Conservation (phyloP, 129 eudicot genomes). For the Centrapalus pauciflorus region DNA sequence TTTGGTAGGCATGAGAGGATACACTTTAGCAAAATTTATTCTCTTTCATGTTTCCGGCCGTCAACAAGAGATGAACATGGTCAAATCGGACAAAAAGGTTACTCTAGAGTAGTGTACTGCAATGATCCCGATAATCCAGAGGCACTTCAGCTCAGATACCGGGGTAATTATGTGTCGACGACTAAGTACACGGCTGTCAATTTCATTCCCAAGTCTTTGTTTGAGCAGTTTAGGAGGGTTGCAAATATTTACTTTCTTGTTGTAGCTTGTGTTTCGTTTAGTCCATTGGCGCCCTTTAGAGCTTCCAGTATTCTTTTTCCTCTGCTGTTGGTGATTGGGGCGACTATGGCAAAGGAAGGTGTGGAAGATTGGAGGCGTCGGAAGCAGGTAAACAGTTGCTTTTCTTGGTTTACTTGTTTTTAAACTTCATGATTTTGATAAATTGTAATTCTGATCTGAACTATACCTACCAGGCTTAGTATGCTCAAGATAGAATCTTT, state of each 20-base stretch:
- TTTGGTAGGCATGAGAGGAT: slow-evolving; percentile 43
- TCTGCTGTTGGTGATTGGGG: slow-evolving; percentile 73
- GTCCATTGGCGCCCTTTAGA: slow-evolving; percentile 68
- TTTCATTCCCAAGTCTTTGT: slow-evolving; percentile 80
- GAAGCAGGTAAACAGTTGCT: slow-evolving; percentile 53
- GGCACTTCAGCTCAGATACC: slow-evolving; percentile 45
- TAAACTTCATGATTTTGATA: neutral
- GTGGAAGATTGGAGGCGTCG: slow-evolving; percentile 94
- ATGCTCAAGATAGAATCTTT: slow-evolving; percentile 3
- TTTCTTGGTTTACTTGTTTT: neutral
- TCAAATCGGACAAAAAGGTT: slow-evolving; percentile 74
- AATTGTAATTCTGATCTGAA: neutral
- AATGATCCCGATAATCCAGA: slow-evolving; percentile 77
- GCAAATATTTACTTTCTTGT: slow-evolving; percentile 89
- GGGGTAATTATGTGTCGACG: slow-evolving; percentile 84
- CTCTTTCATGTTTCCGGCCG: slow-evolving; percentile 64
- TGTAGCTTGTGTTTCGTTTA: slow-evolving; percentile 87
- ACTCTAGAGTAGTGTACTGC: slow-evolving; percentile 78
- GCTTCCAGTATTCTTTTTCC: slow-evolving; percentile 77
- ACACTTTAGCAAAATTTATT: slow-evolving; percentile 65
- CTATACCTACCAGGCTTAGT: neutral
- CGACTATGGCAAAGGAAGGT: slow-evolving; percentile 89
- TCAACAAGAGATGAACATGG: slow-evolving; percentile 57
- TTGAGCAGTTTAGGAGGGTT: slow-evolving; percentile 96
- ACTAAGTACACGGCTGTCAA: slow-evolving; percentile 85